Conservation (phyloP, 805 yeast genomes). For the Monosporozyma aerobia region DNA sequence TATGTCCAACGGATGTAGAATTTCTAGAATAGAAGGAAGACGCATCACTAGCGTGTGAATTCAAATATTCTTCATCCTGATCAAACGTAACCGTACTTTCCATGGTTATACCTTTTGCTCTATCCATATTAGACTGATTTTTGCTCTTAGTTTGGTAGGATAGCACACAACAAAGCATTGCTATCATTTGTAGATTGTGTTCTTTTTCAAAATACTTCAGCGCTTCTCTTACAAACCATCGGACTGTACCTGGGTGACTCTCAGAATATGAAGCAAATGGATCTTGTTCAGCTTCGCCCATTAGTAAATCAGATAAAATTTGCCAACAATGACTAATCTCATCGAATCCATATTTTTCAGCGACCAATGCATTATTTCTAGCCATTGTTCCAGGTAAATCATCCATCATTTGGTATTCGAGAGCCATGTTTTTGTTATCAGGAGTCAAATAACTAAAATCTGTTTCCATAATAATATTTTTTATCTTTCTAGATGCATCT, state of each 20-base stretch:
- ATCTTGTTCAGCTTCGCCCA: conserved; percentile 18
- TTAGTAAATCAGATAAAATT: conserved; percentile 36
- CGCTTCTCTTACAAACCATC: conserved; percentile 54
- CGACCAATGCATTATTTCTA: conserved; percentile 59
- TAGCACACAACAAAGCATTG: conserved; percentile 73
- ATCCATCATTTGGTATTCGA: conserved; percentile 56
- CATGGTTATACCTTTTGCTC: neutral
- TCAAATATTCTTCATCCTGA: conserved; percentile 2
- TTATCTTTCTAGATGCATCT: conserved; percentile 27
- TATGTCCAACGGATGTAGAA: neutral
- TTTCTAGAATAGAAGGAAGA: neutral
- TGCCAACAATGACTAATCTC: conserved; percentile 74
- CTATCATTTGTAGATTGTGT: conserved; percentile 80
- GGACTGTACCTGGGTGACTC: conserved; percentile 63
- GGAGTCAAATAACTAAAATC: conserved; percentile 70
- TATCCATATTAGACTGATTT: neutral
- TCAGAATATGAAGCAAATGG: conserved; percentile 61
- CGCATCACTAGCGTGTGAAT: neutral
- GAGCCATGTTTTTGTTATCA: conserved; percentile 60
- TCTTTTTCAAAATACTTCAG: conserved; percentile 52
- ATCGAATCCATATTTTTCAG: conserved; percentile 48
- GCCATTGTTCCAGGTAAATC: conserved; percentile 58
- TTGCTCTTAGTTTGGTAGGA: conserved; percentile 9
- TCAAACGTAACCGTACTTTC: conserved; percentile 17
- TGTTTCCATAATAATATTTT: conserved; percentile 50